Evolutionary conservation across 2,329 filamentous ascomycete species (phyloP), one percentile per base, ranked within the genome.

Genomic region (Sarocladium brachiariae): DNA sequence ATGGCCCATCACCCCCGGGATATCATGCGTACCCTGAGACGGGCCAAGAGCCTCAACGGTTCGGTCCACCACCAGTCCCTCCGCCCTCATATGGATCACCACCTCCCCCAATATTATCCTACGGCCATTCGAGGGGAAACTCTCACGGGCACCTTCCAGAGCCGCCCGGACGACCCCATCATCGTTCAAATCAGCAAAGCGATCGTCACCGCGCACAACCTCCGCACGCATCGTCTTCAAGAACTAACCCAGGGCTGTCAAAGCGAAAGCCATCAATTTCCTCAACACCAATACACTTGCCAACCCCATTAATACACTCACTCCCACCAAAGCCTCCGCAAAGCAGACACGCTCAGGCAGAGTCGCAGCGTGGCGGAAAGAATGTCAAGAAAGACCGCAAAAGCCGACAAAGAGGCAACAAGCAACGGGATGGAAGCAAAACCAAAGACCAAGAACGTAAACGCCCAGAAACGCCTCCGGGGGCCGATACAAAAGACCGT

Each of bases 251-350:
- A 8, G 23, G 49, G 9, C 37, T 13, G 21, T 45, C 43, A 21
- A 50, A 39, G n/a, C 38, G 51, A 23, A 25, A 27, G 6, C 18
- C 49, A 5, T 31, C 24, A 13, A n/a, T 16, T 10, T 14, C 37
- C 14, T 31, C 43, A 3, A n/a, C 6, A 14, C 43, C 43, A 13
- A 47, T 47, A 8, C 16, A 33, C 4, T 18, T 41, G 14, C 38
- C 49, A 16, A 31, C 49, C n/a, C 49, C 35, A 3, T 18, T 43
- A 8, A 34, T 51, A 18, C 49, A 51, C 16, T 39, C 35, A 7
- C 23, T 51, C 9, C 49, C 49, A 18, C 49, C 49, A 19, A 51
- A 51, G 49, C 49, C 49, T 30, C 49, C 49, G 2, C 35, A 34
- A 19, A 21, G 24, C 16, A 19, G 14, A 4, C n/a, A 30, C 16